Evolutionary conservation across 108 stramenopile species (phyloP).

Genomic region (Nitzschia palea): DNA sequence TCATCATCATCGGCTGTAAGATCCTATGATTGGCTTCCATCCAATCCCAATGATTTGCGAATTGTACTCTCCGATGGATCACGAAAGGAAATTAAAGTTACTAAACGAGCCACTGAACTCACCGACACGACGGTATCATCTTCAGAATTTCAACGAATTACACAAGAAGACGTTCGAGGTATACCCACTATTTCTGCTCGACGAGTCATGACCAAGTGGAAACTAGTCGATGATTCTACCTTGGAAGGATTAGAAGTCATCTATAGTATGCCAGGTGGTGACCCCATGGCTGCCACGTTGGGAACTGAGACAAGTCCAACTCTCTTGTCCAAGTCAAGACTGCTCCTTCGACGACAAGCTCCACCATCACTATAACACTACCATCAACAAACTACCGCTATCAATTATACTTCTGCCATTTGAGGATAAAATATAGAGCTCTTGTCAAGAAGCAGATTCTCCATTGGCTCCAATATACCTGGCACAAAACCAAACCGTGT

Average conservation of each 20-base stretch:
- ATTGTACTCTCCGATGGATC: constrained; percentile 53
- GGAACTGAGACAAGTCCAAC: not conserved
- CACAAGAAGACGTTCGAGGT: constrained; percentile 43
- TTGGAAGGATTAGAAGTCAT: constrained; percentile 75
- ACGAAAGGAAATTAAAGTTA: constrained; percentile 76
- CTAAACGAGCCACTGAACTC: constrained; percentile 69
- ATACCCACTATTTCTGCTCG: constrained; percentile 66
- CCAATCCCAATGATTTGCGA: constrained; percentile 74
- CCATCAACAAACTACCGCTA: not conserved
- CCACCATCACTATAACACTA: too few relatives aligned
- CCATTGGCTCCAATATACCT: constrained; percentile 57
- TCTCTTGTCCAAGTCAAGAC: constrained; percentile 36
- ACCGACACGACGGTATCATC: constrained; percentile 43
- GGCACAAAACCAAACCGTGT: constrained; percentile 82
- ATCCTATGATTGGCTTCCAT: constrained; percentile 53
- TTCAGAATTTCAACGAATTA: constrained; percentile 76
- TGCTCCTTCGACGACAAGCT: constrained; percentile 18
- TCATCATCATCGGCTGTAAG: constrained; percentile 26
- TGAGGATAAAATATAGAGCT: constrained; percentile 70
- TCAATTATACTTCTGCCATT: constrained; percentile 46
- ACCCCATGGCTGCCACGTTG: constrained; percentile 36
- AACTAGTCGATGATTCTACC: constrained; percentile 22
- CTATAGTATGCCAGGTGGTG: constrained; percentile 54
- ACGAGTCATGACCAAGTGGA: constrained; percentile 80
- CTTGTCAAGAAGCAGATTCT: constrained; percentile 53